Evolutionary conservation across 148 eudicot genomes (phyloP).

Genomic region (Nyssa sinensis): DNA sequence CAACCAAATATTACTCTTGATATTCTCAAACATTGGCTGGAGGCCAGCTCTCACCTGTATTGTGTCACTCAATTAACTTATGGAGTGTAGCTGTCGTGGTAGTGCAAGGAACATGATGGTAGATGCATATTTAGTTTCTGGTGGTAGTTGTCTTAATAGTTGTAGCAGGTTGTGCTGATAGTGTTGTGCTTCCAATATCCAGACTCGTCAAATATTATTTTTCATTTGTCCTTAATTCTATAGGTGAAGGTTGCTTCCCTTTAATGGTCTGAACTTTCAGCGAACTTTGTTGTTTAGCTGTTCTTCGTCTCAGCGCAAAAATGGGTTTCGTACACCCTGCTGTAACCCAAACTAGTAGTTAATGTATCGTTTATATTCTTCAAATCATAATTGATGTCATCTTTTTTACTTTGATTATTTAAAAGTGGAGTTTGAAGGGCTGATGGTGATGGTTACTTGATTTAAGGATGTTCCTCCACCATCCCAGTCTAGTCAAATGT

Average conservation of each 20-base stretch:
- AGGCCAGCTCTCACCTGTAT: constrained; percentile 8
- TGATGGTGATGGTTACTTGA: too few species aligned
- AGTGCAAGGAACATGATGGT: neutral
- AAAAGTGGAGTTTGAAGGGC: too few species aligned
- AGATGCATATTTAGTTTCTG: neutral
- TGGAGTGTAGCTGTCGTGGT: neutral
- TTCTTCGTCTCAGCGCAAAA: too few species aligned
- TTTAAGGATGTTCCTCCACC: too few species aligned
- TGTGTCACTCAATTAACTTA: neutral
- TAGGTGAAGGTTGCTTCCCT: neutral
- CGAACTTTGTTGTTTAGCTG: too few species aligned
- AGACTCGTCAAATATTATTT: neutral
- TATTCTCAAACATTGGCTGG: constrained; percentile 13
- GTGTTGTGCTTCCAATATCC: neutral
- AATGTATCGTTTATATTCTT: too few species aligned
- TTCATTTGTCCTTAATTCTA: neutral
- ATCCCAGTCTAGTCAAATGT: too few species aligned
- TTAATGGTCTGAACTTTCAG: neutral
- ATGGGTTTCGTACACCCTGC: too few species aligned
- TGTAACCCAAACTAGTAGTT: too few species aligned
- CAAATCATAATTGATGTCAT: too few species aligned
- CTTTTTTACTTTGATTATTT: too few species aligned
- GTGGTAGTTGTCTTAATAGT: constrained; percentile 1
- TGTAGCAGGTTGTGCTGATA: neutral
- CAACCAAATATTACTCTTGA: constrained; percentile 26